Base-by-base conservation (phyloP, 106 monocot genomes). In the Amphibolis antarctica region DNA sequence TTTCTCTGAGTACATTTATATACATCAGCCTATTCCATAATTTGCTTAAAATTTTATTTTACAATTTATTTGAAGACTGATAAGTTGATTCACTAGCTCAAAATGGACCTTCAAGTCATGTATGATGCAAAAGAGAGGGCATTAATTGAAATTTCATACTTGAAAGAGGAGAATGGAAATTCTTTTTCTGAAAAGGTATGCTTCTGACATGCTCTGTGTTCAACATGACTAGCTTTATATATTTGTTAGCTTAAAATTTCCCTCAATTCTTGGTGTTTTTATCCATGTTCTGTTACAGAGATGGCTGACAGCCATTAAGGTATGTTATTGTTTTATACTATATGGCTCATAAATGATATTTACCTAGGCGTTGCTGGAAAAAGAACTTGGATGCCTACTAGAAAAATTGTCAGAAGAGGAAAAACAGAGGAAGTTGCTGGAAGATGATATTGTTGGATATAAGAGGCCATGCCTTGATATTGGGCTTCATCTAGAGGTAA, bases 181-280 rank as follows among this genome's bases (percentile, higher is more conserved):
- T 60, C 83, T 14, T 17, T 74, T 5, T 72, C 59, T 44, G 80
- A 73, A 55, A 90, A 85, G 89, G 89, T 89, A 69, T 13, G 22
- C 17, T 59, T 50, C 54, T 26, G 6, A 19, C 53, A 20, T 42
- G 64, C 54, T 22, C 28, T 9, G 15, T 20, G 17, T 31, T 43
- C 4, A 36, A 36, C 36, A 36, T 36, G 4, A 36, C 36, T 36
- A 36, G 36, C 7, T 55, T 44, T 64, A 9, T 61, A 18, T 63
- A 4, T n/a, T 26, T 27, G 13, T 69, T 21, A 27, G 53, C 30
- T 49, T 19, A 49, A 10, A 17, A 19, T 3, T 49, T 49, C 17
- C 17, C 13, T 49, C 14, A 49, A 10, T 49, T 10, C 49, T 11
- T 46, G 36, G 36, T 36, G 36, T 7, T 36, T 2, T 2, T 36